Percentiles rank a stretch among this genome's conserved stretches.
Conservation (phyloP, 352 stramenopile genomes). For the Phytophthora hibernalis region DNA sequence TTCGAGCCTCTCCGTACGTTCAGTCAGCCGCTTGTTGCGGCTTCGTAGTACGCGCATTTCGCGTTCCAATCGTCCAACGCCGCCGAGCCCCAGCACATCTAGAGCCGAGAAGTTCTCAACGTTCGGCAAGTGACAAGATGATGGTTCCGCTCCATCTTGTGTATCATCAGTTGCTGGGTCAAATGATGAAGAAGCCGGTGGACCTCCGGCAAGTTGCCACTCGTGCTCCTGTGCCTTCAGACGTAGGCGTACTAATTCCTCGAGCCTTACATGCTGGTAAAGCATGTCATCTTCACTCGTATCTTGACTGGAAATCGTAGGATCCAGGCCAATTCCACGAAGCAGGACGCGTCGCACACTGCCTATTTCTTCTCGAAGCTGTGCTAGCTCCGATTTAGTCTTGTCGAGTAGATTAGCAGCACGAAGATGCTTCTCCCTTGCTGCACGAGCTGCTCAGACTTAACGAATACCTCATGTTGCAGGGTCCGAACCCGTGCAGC, state of each 20-base stretch:
- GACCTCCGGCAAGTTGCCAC: constrained; percentile 50
- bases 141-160: constrained; percentile 14
- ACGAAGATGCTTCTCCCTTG: constrained; percentile 75
- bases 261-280: constrained; percentile 76
- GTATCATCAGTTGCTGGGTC: constrained; percentile 20
- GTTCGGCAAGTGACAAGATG: constrained; percentile 56
- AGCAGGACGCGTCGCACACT: constrained; percentile 61
- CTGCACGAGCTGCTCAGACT: constrained; percentile 75
- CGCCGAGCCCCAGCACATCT: constrained; percentile 59
- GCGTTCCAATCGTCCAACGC: constrained; percentile 65
- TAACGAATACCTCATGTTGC: constrained; percentile 76
- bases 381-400: constrained; percentile 47
- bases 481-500: constrained; percentile 49
- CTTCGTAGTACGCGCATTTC: constrained; percentile 74
- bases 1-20: constrained; percentile 59
- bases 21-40: constrained; percentile 74
- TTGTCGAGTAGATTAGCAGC: constrained; percentile 55
- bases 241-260: constrained; percentile 74
- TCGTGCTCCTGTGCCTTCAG: constrained; percentile 73
- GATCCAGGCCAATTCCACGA: constrained; percentile 57
- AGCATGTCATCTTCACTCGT: constrained; percentile 51
- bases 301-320: constrained; percentile 32
- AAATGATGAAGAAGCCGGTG: constrained; percentile 2
- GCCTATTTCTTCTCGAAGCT: constrained; percentile 59
- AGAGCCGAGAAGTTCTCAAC: constrained; percentile 70